These are phyloP conservation scores for Paraphaeosphaeria sporulosa DNA, from an alignment of 2,329 filamentous ascomycete genomes.

Conservation along the genomic window DNA sequence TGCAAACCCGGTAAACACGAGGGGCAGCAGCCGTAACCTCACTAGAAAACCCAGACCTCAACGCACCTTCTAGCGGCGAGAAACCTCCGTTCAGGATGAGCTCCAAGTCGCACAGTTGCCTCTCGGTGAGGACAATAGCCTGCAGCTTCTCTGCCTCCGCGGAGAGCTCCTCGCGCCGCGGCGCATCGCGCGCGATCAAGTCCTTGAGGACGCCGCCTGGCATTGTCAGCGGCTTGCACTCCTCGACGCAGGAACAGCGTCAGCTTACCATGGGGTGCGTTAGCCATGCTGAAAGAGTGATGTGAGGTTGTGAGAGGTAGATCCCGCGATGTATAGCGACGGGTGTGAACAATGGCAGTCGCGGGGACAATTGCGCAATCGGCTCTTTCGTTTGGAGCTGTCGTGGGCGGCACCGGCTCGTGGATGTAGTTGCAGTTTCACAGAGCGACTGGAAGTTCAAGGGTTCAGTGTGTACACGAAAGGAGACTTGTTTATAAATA, in stretches of 20 bases:
- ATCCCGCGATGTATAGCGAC: conserved; percentile 7
- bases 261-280: conserved; percentile 59
- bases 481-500: not conserved
- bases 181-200: conserved; percentile 90
- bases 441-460: not conserved
- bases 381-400: not conserved
- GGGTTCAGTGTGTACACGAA: not conserved
- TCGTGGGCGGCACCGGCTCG: conserved; percentile 3
- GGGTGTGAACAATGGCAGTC: not conserved
- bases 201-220: conserved; percentile 94
- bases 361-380: conserved; percentile 2
- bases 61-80: conserved; percentile 91
- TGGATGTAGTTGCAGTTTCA: conserved; percentile 10
- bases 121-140: conserved; percentile 84
- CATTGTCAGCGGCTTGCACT: conserved; percentile 22
- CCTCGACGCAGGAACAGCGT: not conserved
- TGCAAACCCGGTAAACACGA: conserved; percentile 39
- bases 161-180: conserved; percentile 78
- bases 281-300: conserved; percentile 52
- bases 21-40: conserved; percentile 30
- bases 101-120: conserved; percentile 97
- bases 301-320: conserved; percentile 10
- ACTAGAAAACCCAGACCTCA: conserved; percentile 23
- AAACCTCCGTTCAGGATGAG: conserved; percentile 97
- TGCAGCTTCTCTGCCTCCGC: conserved; percentile 87